phyloP scores from a whole-genome alignment of 2,329 filamentous ascomycete species.

The Apiospora arundinis region DNA sequence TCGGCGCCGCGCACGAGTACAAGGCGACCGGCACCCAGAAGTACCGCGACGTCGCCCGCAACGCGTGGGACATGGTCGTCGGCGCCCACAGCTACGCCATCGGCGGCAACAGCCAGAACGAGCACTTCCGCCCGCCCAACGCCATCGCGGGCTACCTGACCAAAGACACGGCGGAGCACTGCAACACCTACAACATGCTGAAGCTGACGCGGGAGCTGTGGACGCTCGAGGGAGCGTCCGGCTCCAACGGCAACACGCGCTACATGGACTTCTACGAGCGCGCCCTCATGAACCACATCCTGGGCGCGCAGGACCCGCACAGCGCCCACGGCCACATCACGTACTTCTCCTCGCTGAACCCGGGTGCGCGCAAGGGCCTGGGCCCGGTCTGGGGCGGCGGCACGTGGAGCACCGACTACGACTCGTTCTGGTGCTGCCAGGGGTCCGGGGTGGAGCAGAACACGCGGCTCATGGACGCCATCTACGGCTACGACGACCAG shows the following conservation, averaged over 20 bases:
- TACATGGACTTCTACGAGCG: conserved; percentile 63
- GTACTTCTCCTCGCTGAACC: conserved; percentile 57
- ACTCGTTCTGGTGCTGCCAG: conserved; percentile 61
- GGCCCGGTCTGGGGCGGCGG: conserved; percentile 61
- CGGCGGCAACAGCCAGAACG: conserved; percentile 59
- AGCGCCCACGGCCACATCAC: conserved; percentile 56
- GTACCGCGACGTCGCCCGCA: conserved; percentile 55
- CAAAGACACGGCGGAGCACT: conserved; percentile 56
- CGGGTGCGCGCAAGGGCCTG: conserved; percentile 53
- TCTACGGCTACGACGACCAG: conserved; percentile 53
- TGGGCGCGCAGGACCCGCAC: conserved; percentile 54
- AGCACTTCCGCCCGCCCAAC: conserved; percentile 56
- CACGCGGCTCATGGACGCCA: conserved; percentile 59
- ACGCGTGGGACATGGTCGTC: conserved; percentile 56
- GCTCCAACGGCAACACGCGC: conserved; percentile 32
- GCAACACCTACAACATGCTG: conserved; percentile 64
- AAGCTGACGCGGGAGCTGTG: conserved; percentile 60
- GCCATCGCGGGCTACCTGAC: conserved; percentile 52
- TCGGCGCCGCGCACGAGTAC: conserved; percentile 55
- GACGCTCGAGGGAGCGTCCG: conserved; percentile 44
- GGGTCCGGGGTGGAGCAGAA: conserved; percentile 57
- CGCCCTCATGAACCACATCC: conserved; percentile 56
- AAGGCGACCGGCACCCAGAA: conserved; percentile 51
- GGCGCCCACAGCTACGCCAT: conserved; percentile 57
- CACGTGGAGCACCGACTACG: conserved; percentile 60